These are phyloP conservation scores for Vitis hybrid DNA, from an alignment of 177 flowering plant species.

Conservation along the genomic window DNA sequence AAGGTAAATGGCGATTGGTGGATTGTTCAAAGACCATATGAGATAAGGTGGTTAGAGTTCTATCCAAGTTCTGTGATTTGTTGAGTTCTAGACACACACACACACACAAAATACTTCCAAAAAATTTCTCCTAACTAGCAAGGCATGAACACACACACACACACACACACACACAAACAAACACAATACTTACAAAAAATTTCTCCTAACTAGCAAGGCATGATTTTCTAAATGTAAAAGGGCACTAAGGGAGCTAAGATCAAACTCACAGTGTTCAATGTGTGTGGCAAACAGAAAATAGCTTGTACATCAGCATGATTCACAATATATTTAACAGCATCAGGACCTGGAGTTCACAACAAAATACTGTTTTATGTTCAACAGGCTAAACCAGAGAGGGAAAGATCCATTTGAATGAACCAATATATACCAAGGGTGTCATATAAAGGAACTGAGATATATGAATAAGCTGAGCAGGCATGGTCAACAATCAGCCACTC, in stretches of 20 bases:
- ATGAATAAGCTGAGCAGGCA: conserved; percentile 78
- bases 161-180: too few species aligned
- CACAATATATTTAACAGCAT: conserved; percentile 69
- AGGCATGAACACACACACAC: too few species aligned
- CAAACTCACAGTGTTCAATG: conserved; percentile 60
- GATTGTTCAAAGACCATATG: too few species aligned
- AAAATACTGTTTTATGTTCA: not conserved
- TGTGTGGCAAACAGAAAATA: conserved; percentile 68
- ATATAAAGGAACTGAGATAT: conserved; percentile 63
- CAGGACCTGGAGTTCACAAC: conserved; percentile 53
- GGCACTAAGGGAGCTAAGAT: not conserved
- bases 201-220: not conserved
- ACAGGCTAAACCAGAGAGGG: not conserved
- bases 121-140: too few species aligned
- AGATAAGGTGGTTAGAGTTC: too few species aligned
- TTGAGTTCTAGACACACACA: too few species aligned
- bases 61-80: too few species aligned
- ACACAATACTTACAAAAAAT: too few species aligned
- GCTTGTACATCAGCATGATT: conserved; percentile 66
- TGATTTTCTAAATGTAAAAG: not conserved
- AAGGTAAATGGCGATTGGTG: too few species aligned
- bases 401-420: not conserved
- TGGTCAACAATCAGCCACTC: conserved; percentile 75
- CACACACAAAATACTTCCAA: too few species aligned
- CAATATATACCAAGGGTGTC: conserved; percentile 62